Evolutionary conservation across 2,329 filamentous ascomycete genomes (phyloP).

Genomic region (Moelleriella libera): DNA sequence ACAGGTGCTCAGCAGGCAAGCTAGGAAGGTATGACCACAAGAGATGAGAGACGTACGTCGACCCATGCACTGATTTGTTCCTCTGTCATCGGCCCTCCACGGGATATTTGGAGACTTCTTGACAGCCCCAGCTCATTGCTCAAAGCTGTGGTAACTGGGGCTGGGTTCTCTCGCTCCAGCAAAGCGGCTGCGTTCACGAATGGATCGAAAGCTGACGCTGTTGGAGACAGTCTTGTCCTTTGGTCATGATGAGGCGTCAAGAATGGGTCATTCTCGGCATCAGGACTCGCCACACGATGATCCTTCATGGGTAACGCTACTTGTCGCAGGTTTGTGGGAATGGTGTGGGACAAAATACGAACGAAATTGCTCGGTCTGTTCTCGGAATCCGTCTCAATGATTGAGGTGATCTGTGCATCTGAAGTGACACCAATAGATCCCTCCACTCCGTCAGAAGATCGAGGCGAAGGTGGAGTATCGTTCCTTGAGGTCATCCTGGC

Average conservation of each 20-base stretch:
- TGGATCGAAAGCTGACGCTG: conserved; percentile 47
- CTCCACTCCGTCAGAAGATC: conserved; percentile 33
- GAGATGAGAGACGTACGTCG: conserved; percentile 19
- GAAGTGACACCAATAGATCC: conserved; percentile 50
- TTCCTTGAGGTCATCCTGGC: conserved; percentile 3
- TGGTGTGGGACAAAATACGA: conserved; percentile 14
- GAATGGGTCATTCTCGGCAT: conserved; percentile 39
- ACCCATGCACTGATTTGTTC: conserved; percentile 29
- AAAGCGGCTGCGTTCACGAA: conserved; percentile 7
- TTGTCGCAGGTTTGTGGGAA: conserved; percentile 5
- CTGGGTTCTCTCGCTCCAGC: conserved; percentile 8
- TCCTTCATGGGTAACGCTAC: conserved; percentile 12
- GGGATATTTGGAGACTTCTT: conserved; percentile 27
- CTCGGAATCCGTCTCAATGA: conserved; percentile 45
- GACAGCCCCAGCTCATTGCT: conserved; percentile 32
- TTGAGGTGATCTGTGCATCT: conserved; percentile 47
- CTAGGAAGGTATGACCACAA: neutral
- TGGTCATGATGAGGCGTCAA: conserved; percentile 21
- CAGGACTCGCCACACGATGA: conserved; percentile 10
- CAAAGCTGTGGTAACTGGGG: conserved; percentile 19
- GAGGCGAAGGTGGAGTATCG: conserved; percentile 34
- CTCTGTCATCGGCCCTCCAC: conserved; percentile 13
- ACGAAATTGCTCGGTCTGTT: conserved; percentile 19
- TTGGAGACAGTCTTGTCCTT: conserved; percentile 43
- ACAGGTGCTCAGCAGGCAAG: neutral